These are phyloP conservation scores for Parafenestella ontariensis DNA, from an alignment of 2,329 filamentous ascomycete species.

Conservation along the genomic window DNA sequence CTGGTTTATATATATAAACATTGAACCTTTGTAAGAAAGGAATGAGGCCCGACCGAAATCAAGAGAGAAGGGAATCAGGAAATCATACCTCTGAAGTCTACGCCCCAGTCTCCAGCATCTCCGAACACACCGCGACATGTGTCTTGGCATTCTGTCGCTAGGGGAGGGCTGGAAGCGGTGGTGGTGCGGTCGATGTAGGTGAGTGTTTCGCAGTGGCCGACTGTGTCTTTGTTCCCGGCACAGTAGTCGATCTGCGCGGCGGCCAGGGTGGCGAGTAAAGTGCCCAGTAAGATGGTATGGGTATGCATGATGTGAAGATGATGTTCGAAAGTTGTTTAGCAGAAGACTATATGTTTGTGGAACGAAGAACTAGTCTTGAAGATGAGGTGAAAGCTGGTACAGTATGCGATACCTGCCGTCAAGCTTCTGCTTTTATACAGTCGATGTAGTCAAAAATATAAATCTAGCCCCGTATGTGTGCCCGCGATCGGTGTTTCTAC, in stretches of 20 bases:
- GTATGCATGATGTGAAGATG: background rate
- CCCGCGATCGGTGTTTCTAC: background rate
- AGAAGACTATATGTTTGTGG: background rate
- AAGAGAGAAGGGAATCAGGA: background rate
- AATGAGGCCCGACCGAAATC: too few relatives aligned
- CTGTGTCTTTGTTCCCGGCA: constrained; percentile 6
- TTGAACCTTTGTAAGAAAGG: background rate
- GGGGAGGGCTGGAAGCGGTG: constrained; percentile 10
- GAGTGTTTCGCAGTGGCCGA: constrained; percentile 26
- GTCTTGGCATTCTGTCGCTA: constrained; percentile 18
- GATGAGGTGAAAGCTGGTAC: background rate
- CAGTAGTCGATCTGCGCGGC: constrained; percentile 12
- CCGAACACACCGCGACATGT: constrained; percentile 18
- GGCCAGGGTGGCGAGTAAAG: constrained; percentile 1
- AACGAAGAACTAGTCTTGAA: background rate
- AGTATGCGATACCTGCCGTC: background rate
- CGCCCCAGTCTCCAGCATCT: constrained; percentile 32
- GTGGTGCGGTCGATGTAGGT: constrained; percentile 23
- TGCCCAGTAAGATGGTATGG: background rate
- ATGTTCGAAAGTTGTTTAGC: background rate
- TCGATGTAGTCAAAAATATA: background rate
- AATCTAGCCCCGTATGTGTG: background rate
- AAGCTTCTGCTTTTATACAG: background rate
- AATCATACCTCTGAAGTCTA: constrained; percentile 17
- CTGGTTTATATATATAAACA: too few relatives aligned